Evolutionary conservation across 345 rosid species (phyloP).

Genomic region (Limnanthes douglasii): DNA sequence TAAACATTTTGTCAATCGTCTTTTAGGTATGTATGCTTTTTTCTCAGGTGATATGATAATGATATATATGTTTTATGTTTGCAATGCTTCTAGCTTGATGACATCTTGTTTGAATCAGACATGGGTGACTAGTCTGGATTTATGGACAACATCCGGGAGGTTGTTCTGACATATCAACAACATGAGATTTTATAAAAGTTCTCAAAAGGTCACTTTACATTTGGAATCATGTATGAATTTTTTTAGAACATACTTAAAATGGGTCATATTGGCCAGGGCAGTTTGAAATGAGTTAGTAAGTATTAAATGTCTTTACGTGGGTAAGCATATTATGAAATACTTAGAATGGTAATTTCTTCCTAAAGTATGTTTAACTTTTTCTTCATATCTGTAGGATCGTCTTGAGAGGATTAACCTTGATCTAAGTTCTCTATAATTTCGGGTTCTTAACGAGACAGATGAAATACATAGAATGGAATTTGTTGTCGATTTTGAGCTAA

Average conservation of each 20-base stretch:
- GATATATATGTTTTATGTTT: not conserved
- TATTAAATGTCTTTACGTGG: too few relatives aligned
- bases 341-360: not conserved
- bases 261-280: slow-evolving; percentile 88
- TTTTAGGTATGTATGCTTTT: slow-evolving; percentile 27
- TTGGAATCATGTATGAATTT: slow-evolving; percentile 85
- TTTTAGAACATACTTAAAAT: slow-evolving; percentile 74
- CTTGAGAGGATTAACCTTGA: slow-evolving; percentile 61
- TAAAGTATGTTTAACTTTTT: slow-evolving; percentile 2
- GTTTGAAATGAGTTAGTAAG: too few relatives aligned
- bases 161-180: slow-evolving; percentile 90
- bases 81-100: not conserved
- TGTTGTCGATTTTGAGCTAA: slow-evolving; percentile 91
- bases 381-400: slow-evolving; percentile 43
- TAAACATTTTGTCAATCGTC: slow-evolving; percentile 67
- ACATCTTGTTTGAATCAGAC: slow-evolving; percentile 19
- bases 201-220: slow-evolving; percentile 73
- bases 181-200: slow-evolving; percentile 92
- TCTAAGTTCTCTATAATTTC: slow-evolving; percentile 49
- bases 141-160: slow-evolving; percentile 89
- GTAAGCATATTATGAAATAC: too few relatives aligned
- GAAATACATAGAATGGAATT: slow-evolving; percentile 98
- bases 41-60: not conserved
- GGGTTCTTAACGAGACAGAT: slow-evolving; percentile 97
- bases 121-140: slow-evolving; percentile 96